phyloP scores from a whole-genome alignment of 371 early-diverging fungal genomes.

The Circinella umbellata region DNA sequence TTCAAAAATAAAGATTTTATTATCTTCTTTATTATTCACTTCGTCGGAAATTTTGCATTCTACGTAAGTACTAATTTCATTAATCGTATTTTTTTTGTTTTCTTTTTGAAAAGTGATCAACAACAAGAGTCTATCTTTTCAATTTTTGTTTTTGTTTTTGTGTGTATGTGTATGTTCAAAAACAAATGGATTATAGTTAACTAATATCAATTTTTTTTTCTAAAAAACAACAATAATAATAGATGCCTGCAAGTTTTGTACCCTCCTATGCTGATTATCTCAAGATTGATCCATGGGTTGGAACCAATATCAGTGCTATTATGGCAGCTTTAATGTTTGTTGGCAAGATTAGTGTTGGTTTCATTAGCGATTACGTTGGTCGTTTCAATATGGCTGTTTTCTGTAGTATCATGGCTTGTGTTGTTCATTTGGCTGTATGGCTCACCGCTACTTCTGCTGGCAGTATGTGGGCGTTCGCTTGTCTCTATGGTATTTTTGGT shows the following conservation, averaged over 20 bases:
- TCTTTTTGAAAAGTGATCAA: too few relatives aligned
- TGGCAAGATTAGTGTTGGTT: slow-evolving; percentile 51
- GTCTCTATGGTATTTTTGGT: slow-evolving; percentile 52
- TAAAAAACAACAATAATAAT: too few relatives aligned
- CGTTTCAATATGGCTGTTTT: slow-evolving; percentile 59
- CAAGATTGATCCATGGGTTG: slow-evolving; percentile 36
- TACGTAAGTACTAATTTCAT: slow-evolving; percentile 17
- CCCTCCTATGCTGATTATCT: slow-evolving; percentile 35
- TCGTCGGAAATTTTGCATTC: slow-evolving; percentile 39
- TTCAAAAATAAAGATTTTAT: slow-evolving; percentile 34
- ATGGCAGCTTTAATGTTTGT: slow-evolving; percentile 54
- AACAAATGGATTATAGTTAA: too few relatives aligned
- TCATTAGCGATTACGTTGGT: slow-evolving; percentile 57
- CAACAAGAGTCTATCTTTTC: too few relatives aligned
- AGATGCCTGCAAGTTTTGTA: slow-evolving; percentile 17
- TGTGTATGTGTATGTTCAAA: too few relatives aligned
- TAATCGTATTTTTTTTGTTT: not conserved
- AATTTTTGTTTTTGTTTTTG: too few relatives aligned
- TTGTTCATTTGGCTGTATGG: slow-evolving; percentile 43
- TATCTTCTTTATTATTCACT: slow-evolving; percentile 29
- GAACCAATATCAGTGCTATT: slow-evolving; percentile 45
- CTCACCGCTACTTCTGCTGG: slow-evolving; percentile 45
- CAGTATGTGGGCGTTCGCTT: slow-evolving; percentile 43
- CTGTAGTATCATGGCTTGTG: slow-evolving; percentile 49
- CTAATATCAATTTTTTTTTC: too few relatives aligned